A percentile compares a stretch with the other conserved stretches of the same genome.
Evolutionary conservation across 192 early-diverging fungal species (phyloP).

Genomic region (Fimicolochytrium jonesii): DNA sequence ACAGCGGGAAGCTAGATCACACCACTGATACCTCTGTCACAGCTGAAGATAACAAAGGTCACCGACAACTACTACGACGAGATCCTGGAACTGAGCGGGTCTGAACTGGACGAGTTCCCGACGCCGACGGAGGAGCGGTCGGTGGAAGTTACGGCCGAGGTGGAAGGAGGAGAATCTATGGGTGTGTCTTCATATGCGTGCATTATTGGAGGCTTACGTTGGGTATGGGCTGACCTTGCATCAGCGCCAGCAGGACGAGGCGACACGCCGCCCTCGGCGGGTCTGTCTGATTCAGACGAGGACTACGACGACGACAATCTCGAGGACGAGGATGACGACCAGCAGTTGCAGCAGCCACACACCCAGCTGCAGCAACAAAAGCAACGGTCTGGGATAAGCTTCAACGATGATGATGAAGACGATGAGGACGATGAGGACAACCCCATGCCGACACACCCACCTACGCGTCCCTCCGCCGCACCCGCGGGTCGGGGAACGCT

Average conservation of each 20-base stretch:
- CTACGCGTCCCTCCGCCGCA: too few relatives aligned
- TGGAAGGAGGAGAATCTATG: not conserved
- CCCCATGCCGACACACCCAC: not conserved
- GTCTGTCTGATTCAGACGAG: constrained; percentile 41
- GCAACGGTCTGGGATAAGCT: too few relatives aligned
- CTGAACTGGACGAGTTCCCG: constrained; percentile 29
- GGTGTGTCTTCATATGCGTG: too few relatives aligned
- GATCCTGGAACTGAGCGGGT: constrained; percentile 32
- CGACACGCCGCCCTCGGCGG: constrained; percentile 44
- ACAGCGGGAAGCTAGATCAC: too few relatives aligned
- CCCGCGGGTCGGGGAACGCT: too few relatives aligned
- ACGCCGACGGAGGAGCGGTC: constrained; percentile 5
- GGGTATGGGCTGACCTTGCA: too few relatives aligned
- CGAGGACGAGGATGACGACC: constrained; percentile 35
- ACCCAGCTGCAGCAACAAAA: not conserved
- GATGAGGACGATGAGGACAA: constrained; percentile 35
- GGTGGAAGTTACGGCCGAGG: constrained; percentile 12
- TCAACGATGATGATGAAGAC: constrained; percentile 36
- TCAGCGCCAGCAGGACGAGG: too few relatives aligned
- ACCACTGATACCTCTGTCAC: too few relatives aligned
- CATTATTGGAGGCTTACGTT: too few relatives aligned
- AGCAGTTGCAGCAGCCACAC: constrained; percentile 7
- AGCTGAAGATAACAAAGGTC: too few relatives aligned
- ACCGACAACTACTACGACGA: constrained; percentile 47
- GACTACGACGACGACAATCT: constrained; percentile 45